A percentile compares a stretch with the other conserved stretches of the same genome.
Evolutionary conservation across 2,329 filamentous ascomycete species (phyloP).

Genomic region (Diaporthe aspalathi): DNA sequence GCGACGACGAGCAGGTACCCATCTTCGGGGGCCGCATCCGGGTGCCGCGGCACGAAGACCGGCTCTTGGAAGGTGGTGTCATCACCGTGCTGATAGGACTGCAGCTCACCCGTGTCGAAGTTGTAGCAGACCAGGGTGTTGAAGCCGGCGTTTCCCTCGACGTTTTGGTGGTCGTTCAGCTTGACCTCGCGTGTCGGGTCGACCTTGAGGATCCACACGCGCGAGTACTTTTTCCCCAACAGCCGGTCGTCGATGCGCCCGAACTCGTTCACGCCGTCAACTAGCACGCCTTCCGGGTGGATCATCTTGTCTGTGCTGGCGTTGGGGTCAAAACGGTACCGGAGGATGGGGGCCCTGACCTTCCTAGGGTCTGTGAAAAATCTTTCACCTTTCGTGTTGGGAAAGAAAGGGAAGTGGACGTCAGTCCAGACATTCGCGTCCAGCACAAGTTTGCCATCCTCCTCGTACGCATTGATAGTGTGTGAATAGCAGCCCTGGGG

Average conservation of each 20-base stretch:
- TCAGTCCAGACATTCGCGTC: neutral
- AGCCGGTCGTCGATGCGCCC: slow-evolving; percentile 4
- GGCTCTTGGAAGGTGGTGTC: neutral
- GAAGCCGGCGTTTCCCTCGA: neutral
- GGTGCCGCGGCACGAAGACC: neutral
- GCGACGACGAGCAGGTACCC: neutral
- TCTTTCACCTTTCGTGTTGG: neutral
- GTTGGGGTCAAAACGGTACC: neutral
- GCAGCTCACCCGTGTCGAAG: neutral
- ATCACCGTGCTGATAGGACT: slow-evolving; percentile 2
- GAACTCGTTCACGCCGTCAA: neutral
- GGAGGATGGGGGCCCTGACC: neutral
- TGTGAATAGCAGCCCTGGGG: neutral
- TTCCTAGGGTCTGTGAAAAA: neutral
- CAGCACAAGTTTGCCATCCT: neutral
- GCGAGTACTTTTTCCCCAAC: neutral
- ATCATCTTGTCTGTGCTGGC: neutral
- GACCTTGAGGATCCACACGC: slow-evolving; percentile 1
- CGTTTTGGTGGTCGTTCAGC: neutral
- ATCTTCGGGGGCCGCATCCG: neutral
- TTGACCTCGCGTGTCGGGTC: neutral
- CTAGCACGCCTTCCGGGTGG: neutral
- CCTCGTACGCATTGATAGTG: neutral
- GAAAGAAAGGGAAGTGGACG: neutral
- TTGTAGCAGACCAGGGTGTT: slow-evolving; percentile 5